phyloP scores from a whole-genome alignment of 768 basidiomycete genomes.

The Leucocoprinus birnbaumii region DNA sequence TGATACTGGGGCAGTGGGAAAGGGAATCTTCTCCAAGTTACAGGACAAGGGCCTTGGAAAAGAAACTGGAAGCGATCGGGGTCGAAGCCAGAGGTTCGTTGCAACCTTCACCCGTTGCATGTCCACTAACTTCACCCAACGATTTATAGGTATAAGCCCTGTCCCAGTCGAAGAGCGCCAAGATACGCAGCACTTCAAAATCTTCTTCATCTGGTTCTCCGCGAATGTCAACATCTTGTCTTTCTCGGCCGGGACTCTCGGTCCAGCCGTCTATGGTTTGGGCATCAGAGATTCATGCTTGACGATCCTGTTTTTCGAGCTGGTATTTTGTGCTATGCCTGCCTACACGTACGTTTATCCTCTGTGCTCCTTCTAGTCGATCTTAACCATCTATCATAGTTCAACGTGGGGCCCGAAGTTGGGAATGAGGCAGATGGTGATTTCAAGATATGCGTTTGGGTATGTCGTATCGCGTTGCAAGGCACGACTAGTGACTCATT shows the following conservation, averaged over 20 bases:
- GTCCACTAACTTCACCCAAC: neutral
- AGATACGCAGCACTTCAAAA: constrained; percentile 60
- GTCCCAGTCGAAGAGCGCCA: constrained; percentile 53
- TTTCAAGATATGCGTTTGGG: constrained; percentile 46
- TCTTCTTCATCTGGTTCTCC: constrained; percentile 79
- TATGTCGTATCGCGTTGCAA: constrained; percentile 14
- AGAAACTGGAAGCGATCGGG: constrained; percentile 18
- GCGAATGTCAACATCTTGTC: constrained; percentile 69
- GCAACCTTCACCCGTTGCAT: neutral
- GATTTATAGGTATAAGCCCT: constrained; percentile 47
- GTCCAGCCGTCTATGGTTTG: constrained; percentile 57
- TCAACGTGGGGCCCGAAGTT: constrained; percentile 79
- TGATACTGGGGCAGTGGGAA: neutral
- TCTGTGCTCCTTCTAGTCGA: constrained; percentile 19
- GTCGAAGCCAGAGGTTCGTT: constrained; percentile 31
- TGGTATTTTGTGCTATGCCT: constrained; percentile 55
- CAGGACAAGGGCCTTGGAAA: neutral
- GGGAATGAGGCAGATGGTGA: constrained; percentile 86
- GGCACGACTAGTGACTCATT: neutral
- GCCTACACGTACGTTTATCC: constrained; percentile 46
- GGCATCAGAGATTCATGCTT: constrained; percentile 62
- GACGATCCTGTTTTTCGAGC: constrained; percentile 65
- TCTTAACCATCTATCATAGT: constrained; percentile 18
- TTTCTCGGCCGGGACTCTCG: constrained; percentile 69
- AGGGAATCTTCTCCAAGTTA: neutral